Conservation (phyloP, 495 filamentous ascomycete species). For the Aspergillus asperescens region DNA sequence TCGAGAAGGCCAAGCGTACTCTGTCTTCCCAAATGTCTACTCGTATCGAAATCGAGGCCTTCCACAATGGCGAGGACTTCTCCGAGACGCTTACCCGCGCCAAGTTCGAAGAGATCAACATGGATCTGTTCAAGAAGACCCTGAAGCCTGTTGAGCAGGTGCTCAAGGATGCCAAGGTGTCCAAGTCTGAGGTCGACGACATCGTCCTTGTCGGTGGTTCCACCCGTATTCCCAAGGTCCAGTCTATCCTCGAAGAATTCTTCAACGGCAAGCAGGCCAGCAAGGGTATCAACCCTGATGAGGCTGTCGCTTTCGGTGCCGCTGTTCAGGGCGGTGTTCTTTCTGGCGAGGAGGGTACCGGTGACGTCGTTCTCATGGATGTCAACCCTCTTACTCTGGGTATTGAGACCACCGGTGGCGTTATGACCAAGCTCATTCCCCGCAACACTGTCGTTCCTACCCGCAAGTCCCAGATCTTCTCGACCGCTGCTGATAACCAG, state of each 20-base stretch:
- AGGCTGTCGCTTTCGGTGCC: conserved; percentile 95
- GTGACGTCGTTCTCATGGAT: conserved; percentile 85
- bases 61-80: conserved; percentile 97
- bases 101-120: conserved; percentile 99
- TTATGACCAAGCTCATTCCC: conserved; percentile 97
- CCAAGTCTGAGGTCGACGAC: conserved; percentile 80
- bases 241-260: conserved; percentile 90
- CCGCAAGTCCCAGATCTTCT: conserved; percentile 97
- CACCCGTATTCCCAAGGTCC: conserved; percentile 96
- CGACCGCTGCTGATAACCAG: conserved; percentile 96
- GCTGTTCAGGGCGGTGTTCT: conserved; percentile 96
- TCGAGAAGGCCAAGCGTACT: conserved; percentile 99
- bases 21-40: conserved; percentile 98
- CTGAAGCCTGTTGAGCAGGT: conserved; percentile 99
- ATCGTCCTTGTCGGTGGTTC: conserved; percentile 91
- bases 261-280: conserved; percentile 90
- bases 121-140: conserved; percentile 97
- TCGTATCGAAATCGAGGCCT: conserved; percentile 95
- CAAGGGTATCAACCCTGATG: conserved; percentile 99
- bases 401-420: conserved; percentile 97
- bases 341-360: conserved; percentile 75
- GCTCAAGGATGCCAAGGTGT: conserved; percentile 84
- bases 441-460: conserved; percentile 95
- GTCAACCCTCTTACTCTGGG: conserved; percentile 97
- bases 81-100: conserved; percentile 96